phyloP scores from a whole-genome alignment of 1,284 basidiomycete genomes.

The Lentinula novae-zelandiae region DNA sequence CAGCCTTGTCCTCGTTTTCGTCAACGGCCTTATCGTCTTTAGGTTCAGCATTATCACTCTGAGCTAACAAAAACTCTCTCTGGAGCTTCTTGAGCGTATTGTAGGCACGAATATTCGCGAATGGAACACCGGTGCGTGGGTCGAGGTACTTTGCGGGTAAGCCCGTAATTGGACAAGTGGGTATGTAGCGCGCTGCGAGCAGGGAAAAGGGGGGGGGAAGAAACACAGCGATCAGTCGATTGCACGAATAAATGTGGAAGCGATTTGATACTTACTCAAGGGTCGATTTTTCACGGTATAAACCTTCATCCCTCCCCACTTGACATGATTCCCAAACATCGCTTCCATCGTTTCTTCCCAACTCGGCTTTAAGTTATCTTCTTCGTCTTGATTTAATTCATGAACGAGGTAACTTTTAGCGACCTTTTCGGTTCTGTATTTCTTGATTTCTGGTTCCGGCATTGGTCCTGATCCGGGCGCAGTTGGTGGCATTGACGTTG shows the following conservation, averaged over 20 bases:
- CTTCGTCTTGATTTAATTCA: conserved; percentile 47
- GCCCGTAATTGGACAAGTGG: conserved; percentile 63
- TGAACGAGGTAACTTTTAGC: conserved; percentile 65
- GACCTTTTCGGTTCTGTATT: conserved; percentile 36
- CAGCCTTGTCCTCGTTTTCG: background rate
- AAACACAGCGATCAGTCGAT: background rate
- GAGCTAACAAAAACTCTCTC: background rate
- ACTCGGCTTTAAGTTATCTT: conserved; percentile 33
- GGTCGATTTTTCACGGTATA: conserved; percentile 60
- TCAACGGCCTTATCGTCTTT: background rate
- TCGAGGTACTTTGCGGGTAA: conserved; percentile 66
- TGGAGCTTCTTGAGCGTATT: conserved; percentile 38
- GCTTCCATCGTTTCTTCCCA: conserved; percentile 75
- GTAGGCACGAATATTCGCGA: conserved; percentile 67
- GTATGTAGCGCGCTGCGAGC: conserved; percentile 53
- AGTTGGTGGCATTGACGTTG: background rate
- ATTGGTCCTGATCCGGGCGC: background rate
- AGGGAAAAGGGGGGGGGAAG: background rate
- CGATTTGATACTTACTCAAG: conserved; percentile 38
- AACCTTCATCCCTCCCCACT: conserved; percentile 66
- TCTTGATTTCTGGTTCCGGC: background rate
- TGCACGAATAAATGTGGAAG: conserved; percentile 1
- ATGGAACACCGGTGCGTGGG: conserved; percentile 74
- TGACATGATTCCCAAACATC: conserved; percentile 72
- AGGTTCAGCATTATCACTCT: background rate